Evolutionary conservation across 768 basidiomycete genomes (phyloP).

Genomic region (Leccinum disarticulatum): DNA sequence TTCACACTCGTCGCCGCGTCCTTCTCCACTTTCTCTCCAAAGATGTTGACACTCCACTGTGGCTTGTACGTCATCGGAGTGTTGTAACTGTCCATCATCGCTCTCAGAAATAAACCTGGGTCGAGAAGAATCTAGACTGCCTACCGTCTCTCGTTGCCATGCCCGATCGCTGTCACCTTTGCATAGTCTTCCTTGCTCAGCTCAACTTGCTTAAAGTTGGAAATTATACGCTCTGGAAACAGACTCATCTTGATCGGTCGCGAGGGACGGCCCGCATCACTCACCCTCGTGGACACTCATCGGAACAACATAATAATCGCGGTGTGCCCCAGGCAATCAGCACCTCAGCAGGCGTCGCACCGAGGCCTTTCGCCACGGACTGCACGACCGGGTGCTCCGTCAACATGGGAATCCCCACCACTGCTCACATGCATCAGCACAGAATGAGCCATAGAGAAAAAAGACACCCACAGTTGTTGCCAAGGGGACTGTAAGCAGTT

Average conservation of each 20-base stretch:
- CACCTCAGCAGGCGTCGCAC: slow-evolving; percentile 75
- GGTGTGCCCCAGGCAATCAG: slow-evolving; percentile 74
- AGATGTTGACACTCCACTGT: slow-evolving; percentile 72
- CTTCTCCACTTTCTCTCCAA: slow-evolving; percentile 61
- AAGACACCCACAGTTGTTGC: slow-evolving; percentile 64
- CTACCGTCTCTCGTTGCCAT: slow-evolving; percentile 36
- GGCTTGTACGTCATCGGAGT: slow-evolving; percentile 59
- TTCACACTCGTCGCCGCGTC: slow-evolving; percentile 33
- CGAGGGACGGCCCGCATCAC: slow-evolving; percentile 4
- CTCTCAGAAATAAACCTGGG: too few species aligned
- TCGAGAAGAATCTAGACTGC: neutral
- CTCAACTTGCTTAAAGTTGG: slow-evolving; percentile 76
- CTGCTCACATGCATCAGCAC: slow-evolving; percentile 32
- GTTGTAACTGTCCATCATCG: slow-evolving; percentile 43
- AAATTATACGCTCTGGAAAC: slow-evolving; percentile 55
- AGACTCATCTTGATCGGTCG: neutral
- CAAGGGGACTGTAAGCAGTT: slow-evolving; percentile 72
- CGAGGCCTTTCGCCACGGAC: slow-evolving; percentile 60
- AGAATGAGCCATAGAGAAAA: too few species aligned
- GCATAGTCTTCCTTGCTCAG: slow-evolving; percentile 68
- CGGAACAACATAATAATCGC: slow-evolving; percentile 82
- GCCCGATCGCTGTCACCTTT: slow-evolving; percentile 41
- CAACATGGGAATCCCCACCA: slow-evolving; percentile 59
- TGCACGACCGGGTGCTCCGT: slow-evolving; percentile 64
- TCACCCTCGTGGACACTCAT: slow-evolving; percentile 69